Evolutionary conservation across 129 eudicot genomes (phyloP).

Genomic region (Flaveria bidentis): DNA sequence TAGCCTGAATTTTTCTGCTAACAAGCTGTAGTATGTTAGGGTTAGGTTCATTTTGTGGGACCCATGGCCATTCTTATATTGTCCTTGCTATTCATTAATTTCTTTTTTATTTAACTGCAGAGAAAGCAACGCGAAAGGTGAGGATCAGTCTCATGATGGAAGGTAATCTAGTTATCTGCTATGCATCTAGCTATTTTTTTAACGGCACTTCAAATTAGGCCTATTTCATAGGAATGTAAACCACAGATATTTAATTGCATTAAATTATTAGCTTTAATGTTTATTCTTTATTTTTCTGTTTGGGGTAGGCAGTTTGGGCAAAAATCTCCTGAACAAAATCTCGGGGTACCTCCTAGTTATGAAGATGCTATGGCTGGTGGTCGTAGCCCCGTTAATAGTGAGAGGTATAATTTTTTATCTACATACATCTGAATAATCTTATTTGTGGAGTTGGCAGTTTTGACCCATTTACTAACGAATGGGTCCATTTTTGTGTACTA

Average conservation of each 20-base stretch:
- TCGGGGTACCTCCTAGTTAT: conserved; percentile 80
- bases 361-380: conserved; percentile 71
- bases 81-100: background rate
- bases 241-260: background rate
- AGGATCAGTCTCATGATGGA: conserved; percentile 82
- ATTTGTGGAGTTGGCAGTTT: background rate
- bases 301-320: conserved; percentile 49
- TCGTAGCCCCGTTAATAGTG: conserved; percentile 30
- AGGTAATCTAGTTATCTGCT: conserved; percentile 47
- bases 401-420: conserved; percentile 37
- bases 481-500: background rate
- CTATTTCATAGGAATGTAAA: background rate
- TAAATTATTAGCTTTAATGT: background rate
- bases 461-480: background rate
- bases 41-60: background rate
- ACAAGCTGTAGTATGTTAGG: background rate
- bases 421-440: background rate
- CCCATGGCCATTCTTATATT: background rate
- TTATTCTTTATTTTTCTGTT: background rate
- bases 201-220: background rate
- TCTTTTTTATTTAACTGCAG: conserved; percentile 42
- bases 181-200: background rate
- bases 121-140: conserved; percentile 71
- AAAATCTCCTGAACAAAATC: conserved; percentile 70
- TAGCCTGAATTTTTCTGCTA: background rate